Evolutionary conservation across 1,284 basidiomycete species (phyloP).

Genomic region (Ceratobasidium sp.): DNA sequence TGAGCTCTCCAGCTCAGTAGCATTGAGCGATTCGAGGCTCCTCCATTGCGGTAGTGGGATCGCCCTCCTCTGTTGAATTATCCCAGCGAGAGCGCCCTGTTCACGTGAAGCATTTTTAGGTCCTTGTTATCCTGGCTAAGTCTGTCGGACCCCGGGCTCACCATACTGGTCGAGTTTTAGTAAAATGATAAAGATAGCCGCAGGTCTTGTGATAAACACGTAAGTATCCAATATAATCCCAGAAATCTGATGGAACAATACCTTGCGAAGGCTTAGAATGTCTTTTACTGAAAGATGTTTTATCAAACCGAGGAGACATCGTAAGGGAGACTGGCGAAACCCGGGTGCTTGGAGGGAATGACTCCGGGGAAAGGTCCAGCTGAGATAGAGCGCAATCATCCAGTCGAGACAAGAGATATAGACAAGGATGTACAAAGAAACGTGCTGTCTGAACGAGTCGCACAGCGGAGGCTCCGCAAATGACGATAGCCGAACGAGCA

Average conservation of each 20-base stretch:
- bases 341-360: neutral
- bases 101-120: neutral
- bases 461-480: neutral
- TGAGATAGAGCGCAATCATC: constrained; percentile 4
- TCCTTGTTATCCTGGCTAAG: neutral
- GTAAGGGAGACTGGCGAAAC: constrained; percentile 9
- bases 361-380: constrained; percentile 9
- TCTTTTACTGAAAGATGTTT: constrained; percentile 17
- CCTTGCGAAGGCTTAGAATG: constrained; percentile 13
- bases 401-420: neutral
- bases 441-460: no score
- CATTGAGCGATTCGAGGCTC: constrained; percentile 9
- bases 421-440: no score
- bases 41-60: constrained; percentile 30
- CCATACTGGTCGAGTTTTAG: constrained; percentile 23
- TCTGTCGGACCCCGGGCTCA: neutral
- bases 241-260: neutral
- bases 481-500: neutral
- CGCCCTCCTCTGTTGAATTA: constrained; percentile 9
- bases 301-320: constrained; percentile 18
- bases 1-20: constrained; percentile 23
- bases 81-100: constrained; percentile 12
- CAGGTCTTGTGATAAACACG: neutral
- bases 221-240: neutral
- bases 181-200: constrained; percentile 21